Conservation (phyloP, 2,329 filamentous ascomycete species). For the Trichoderma pleuroti region DNA sequence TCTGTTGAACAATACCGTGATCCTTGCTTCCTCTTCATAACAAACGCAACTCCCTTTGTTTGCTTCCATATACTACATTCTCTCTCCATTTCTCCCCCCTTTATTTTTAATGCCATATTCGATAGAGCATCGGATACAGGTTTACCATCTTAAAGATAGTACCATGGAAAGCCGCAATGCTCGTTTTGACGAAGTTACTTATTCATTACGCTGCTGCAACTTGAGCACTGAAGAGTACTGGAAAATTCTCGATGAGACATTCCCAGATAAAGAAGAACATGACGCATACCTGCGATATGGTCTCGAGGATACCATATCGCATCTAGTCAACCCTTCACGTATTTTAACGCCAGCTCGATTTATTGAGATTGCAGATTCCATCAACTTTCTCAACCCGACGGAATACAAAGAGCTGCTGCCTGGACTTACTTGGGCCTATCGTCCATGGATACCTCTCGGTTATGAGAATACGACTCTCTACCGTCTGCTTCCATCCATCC, state of each 20-base stretch:
- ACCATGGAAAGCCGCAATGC: conserved; percentile 1
- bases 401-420: neutral
- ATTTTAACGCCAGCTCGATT: neutral
- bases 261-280: neutral
- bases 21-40: neutral
- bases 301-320: too few species aligned
- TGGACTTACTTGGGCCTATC: neutral
- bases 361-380: neutral
- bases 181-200: neutral
- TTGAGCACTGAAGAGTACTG: neutral
- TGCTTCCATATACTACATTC: neutral
- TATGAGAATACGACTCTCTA: conserved; percentile 4
- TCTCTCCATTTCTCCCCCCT: too few species aligned
- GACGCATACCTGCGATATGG: neutral
- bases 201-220: neutral
- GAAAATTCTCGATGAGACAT: neutral
- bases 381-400: neutral
- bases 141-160: neutral
- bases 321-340: neutral
- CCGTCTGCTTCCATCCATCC: neutral
- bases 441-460: conserved; percentile 8
- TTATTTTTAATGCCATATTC: too few species aligned
- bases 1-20: too few species aligned
- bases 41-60: neutral
- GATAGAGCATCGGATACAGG: too few species aligned